Base-by-base conservation (phyloP, 306 rosid species). In the Cicer yamashitae region DNA sequence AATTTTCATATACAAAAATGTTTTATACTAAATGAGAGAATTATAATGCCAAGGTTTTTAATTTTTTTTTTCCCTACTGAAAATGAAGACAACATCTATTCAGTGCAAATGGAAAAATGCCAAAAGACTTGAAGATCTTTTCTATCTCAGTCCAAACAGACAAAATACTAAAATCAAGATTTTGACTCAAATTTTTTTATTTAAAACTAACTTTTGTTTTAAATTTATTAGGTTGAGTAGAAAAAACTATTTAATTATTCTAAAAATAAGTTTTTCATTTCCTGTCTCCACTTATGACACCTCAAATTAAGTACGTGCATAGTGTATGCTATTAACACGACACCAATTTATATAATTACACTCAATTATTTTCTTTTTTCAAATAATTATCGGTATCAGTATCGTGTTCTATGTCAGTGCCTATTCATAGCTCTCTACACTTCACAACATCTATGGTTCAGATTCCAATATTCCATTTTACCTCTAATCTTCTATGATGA, bases 11-110 rank as follows among this genome's bases (percentile, higher is more conserved):
- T 25, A 38, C 47, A 25, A 25, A n/a, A n/a, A 50, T 6, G 8
- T 50, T 54, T 18, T 18, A 5, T 18, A 54, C 18, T 62, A 72
- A 44, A 30, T 50, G 67, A 63, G 41, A 62, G 48, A 67, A 25
- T 52, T 38, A 37, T 59, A 20, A 1, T 1, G 6, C 7, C 13
- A 68, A 68, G 54, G 12, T 7, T 51, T 51, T 48, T 12, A 48
- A 34, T 67, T 76, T 39, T 75, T 38, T 56, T 67, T 50, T 53
- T 30, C 7, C 81, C 58, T 67, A 6, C 70, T 70, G 57, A 43
- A 76, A 76, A 67, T 80, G 41, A 47, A 56, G 71, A 43, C 75
- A 20, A 58, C 47, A 14, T 22, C 60, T 71, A 78, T 70, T 85
- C 18, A 82, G 43, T 71, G 79, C 67, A 53, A 40, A 61, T 20